Percentiles rank a stretch among this genome's conserved stretches.
Evolutionary conservation across 345 rosid species (phyloP).

Genomic region (Linum lewisii): DNA sequence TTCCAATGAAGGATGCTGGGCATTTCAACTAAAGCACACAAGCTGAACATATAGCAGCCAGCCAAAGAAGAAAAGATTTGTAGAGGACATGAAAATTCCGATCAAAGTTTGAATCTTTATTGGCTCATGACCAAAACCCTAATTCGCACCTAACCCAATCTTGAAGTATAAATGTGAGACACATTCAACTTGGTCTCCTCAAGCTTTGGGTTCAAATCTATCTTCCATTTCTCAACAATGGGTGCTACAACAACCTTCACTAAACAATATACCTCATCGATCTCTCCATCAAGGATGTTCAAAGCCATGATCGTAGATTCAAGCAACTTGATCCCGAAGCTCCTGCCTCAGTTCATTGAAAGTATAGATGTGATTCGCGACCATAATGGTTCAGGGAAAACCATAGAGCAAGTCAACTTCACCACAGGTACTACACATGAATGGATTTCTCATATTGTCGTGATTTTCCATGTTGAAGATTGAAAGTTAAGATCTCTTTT

Average conservation of each 20-base stretch:
- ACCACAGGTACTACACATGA: conserved; percentile 9
- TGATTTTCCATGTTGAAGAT: too few species aligned
- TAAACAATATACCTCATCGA: conserved; percentile 13
- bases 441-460: too few species aligned
- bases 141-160: neutral
- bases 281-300: conserved; percentile 20
- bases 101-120: neutral
- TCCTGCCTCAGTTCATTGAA: conserved; percentile 23
- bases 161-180: too few species aligned
- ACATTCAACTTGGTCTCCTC: too few species aligned
- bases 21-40: neutral
- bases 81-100: neutral
- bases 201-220: too few species aligned
- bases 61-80: neutral
- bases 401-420: conserved; percentile 28
- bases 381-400: conserved; percentile 17
- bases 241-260: conserved; percentile 14
- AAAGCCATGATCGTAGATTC: conserved; percentile 27
- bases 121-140: neutral
- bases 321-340: conserved; percentile 24
- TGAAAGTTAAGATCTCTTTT: too few species aligned
- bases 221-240: conserved; percentile 3
- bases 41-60: neutral
- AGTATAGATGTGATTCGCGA: conserved; percentile 24
- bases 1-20: too few species aligned